Evolutionary conservation across 2,329 filamentous ascomycete species (phyloP), one percentile per base, ranked within the genome.

Genomic region (Colletotrichum tamarilloi): DNA sequence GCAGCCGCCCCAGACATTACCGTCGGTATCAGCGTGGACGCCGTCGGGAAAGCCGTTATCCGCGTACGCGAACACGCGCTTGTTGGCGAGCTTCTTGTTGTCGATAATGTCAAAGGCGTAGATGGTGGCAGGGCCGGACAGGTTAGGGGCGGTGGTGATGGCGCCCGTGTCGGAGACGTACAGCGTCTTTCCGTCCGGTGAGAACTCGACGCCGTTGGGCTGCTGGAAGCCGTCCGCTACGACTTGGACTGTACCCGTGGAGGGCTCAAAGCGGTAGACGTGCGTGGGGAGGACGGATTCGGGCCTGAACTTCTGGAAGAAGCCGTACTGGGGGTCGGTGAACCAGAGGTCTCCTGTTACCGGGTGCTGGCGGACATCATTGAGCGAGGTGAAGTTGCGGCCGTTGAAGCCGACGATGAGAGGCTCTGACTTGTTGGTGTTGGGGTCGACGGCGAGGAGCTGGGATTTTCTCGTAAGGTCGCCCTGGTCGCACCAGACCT

Each of bases 261-360:
- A 65, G 0, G 85, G 82, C 49, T 86, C 82, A 63, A 84, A 87
- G 12, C 87, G 81, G 76, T 89, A 89, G 3, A 88, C 86, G 68
- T 86, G 84, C 63, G 80, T 83, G 0, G 86, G 86, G 11, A 89
- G 69, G 53, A 79, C 78, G 1, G 86, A 85, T 11, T 78, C 76
- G 11, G 83, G 84, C 11, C 86, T 81, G 75, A 86, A 85, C 11
- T 84, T 82, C 74, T 88, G 86, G 68, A 86, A 83, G 30, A 79
- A 83, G 9, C 86, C 87, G 76, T 88, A 88, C 9, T 81, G 79
- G 0, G 86, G 85, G 75, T 88, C 86, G 0, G 86, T 88, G 76
- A 88, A 88, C 85, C 86, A 88, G 28, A 88, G 81, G 6, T 79
- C 80, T 4, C 84, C 84, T 35, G 71, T 73, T 68, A 86, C 85